Percentiles rank a stretch among this genome's conserved stretches.
Evolutionary conservation across 371 early-diverging fungal species (phyloP).

Genomic region (Parasitella parasitica): DNA sequence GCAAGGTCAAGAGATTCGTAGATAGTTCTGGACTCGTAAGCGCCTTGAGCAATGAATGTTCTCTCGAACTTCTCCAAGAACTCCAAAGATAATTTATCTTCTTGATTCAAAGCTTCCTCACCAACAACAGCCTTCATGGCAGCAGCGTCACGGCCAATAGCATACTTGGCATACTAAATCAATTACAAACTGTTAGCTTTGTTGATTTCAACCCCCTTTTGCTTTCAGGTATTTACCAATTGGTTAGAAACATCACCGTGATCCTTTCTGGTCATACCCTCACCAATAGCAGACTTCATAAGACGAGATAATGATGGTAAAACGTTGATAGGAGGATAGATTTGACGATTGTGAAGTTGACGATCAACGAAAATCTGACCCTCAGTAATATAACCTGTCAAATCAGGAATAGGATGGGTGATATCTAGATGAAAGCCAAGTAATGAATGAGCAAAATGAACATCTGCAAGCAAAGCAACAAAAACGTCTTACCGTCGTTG

Average conservation of each 20-base stretch:
- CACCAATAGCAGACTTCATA: conserved; percentile 99
- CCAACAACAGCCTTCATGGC: conserved; percentile 99
- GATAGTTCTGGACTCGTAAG: conserved; percentile 96
- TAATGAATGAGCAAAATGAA: background rate
- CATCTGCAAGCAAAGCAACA: background rate
- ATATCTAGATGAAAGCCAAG: conserved; percentile 72
- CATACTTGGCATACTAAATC: conserved; percentile 98
- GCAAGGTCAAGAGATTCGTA: conserved; percentile 98
- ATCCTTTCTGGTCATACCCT: conserved; percentile 98
- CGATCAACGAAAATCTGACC: conserved; percentile 99
- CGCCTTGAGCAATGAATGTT: conserved; percentile 94
- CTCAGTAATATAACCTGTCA: conserved; percentile 99
- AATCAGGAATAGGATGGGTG: conserved; percentile 99
- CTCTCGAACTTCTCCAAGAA: conserved; percentile 99
- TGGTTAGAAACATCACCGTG: conserved; percentile 99
- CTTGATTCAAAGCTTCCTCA: conserved; percentile 98
- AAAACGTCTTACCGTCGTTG: conserved; percentile 91
- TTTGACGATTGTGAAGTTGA: conserved; percentile 99
- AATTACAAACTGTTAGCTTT: background rate
- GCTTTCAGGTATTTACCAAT: conserved; percentile 62
- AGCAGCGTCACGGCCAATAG: conserved; percentile 99
- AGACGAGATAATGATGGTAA: conserved; percentile 99
- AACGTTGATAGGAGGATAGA: conserved; percentile 99
- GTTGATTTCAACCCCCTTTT: background rate
- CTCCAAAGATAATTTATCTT: conserved; percentile 98